Percentiles rank a stretch among this genome's conserved stretches.
Evolutionary conservation across 2,329 filamentous ascomycete genomes (phyloP).

Genomic region (Alternaria brassicicola): DNA sequence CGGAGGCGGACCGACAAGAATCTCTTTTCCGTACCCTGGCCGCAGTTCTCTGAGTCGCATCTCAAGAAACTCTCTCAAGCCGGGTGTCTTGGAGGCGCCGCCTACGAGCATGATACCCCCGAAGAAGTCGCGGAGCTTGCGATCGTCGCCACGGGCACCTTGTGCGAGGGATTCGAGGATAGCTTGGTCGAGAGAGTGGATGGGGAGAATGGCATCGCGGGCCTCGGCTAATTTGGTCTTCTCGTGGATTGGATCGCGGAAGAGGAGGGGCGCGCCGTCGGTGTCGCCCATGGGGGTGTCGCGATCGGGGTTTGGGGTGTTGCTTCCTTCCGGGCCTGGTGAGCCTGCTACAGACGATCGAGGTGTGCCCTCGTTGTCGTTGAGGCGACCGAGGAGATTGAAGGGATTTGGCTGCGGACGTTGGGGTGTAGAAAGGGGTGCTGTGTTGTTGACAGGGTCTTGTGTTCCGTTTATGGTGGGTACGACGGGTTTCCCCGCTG

Average conservation of each 20-base stretch:
- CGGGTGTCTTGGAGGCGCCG: slow-evolving; percentile 56
- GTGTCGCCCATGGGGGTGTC: slow-evolving; percentile 53
- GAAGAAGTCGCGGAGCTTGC: slow-evolving; percentile 85
- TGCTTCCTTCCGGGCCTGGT: slow-evolving; percentile 82
- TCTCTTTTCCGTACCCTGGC: slow-evolving; percentile 68
- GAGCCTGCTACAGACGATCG: slow-evolving; percentile 86
- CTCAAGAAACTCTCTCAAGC: slow-evolving; percentile 83
- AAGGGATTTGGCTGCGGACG: slow-evolving; percentile 62
- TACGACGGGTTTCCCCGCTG: slow-evolving; percentile 48
- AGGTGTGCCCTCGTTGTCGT: slow-evolving; percentile 76
- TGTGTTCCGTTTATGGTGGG: slow-evolving; percentile 35
- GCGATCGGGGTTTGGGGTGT: slow-evolving; percentile 66
- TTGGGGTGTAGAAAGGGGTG: slow-evolving; percentile 60
- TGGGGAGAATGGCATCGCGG: slow-evolving; percentile 79
- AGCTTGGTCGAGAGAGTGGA: slow-evolving; percentile 84
- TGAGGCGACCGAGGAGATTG: slow-evolving; percentile 71
- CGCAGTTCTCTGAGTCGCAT: slow-evolving; percentile 73
- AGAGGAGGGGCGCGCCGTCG: slow-evolving; percentile 45
- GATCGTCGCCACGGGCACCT: slow-evolving; percentile 86
- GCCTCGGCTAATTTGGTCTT: slow-evolving; percentile 62
- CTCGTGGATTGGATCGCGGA: slow-evolving; percentile 57
- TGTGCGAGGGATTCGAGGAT: slow-evolving; percentile 89
- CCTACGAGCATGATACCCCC: slow-evolving; percentile 51
- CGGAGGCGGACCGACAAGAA: slow-evolving; percentile 72
- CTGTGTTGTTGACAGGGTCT: slow-evolving; percentile 40